Evolutionary conservation across 2,329 filamentous ascomycete genomes (phyloP).

Genomic region (Pseudopyricularia cyperi): DNA sequence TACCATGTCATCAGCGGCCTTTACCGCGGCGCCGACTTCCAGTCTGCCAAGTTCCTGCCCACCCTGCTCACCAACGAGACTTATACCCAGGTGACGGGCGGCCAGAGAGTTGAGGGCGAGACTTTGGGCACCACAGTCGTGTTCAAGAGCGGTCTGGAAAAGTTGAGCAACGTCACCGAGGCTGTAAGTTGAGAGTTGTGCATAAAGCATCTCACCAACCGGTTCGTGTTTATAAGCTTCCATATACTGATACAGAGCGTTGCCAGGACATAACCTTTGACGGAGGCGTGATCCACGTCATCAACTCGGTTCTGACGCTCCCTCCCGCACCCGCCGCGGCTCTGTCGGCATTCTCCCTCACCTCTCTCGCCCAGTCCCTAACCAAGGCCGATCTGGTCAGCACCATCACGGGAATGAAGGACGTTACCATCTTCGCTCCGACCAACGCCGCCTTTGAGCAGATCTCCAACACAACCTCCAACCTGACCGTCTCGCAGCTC

Average conservation of each 20-base stretch:
- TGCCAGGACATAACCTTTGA: slow-evolving; percentile 17
- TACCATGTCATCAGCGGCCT: slow-evolving; percentile 48
- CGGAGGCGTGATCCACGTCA: slow-evolving; percentile 36
- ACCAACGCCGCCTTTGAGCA: slow-evolving; percentile 35
- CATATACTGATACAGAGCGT: background rate
- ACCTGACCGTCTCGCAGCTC: slow-evolving; percentile 25
- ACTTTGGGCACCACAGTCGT: slow-evolving; percentile 32
- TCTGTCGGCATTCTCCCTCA: slow-evolving; percentile 20
- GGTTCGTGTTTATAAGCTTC: background rate
- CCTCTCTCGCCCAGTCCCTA: slow-evolving; percentile 19
- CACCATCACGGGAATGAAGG: slow-evolving; percentile 25
- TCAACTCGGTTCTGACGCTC: slow-evolving; percentile 37
- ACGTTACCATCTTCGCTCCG: slow-evolving; percentile 44
- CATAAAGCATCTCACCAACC: too few relatives aligned
- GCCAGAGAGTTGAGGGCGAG: slow-evolving; percentile 37
- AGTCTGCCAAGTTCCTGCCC: slow-evolving; percentile 19
- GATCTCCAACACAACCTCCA: slow-evolving; percentile 27
- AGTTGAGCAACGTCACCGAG: background rate
- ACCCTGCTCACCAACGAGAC: slow-evolving; percentile 32
- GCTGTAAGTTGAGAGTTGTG: background rate
- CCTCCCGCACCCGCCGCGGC: slow-evolving; percentile 16
- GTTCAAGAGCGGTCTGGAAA: slow-evolving; percentile 24
- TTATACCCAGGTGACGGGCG: slow-evolving; percentile 45
- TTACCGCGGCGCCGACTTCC: slow-evolving; percentile 18
- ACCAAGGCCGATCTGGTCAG: slow-evolving; percentile 22